Percentiles rank a stretch among this genome's conserved stretches.
These are phyloP conservation scores for Boletellus sp. DNA, from an alignment of 768 basidiomycete species.

Conservation along the genomic window DNA sequence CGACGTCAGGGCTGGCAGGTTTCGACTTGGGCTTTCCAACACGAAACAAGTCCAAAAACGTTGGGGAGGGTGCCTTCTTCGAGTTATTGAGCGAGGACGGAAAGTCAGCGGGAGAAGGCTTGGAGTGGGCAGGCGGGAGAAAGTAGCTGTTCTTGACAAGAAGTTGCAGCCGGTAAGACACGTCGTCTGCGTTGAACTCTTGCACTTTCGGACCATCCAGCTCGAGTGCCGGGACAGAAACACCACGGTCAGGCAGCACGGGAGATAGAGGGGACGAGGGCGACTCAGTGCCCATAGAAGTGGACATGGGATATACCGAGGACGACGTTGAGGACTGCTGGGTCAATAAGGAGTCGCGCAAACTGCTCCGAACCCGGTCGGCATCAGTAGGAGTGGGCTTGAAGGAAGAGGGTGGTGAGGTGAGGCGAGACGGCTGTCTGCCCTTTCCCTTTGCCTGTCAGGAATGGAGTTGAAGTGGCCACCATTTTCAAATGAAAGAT, in stretches of 20 bases:
- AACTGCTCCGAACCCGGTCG: constrained; percentile 49
- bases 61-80: constrained; percentile 45
- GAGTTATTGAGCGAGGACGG: constrained; percentile 33
- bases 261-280: constrained; percentile 60
- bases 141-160: constrained; percentile 88
- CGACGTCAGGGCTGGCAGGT: constrained; percentile 45
- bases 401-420: constrained; percentile 34
- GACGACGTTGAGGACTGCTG: constrained; percentile 68
- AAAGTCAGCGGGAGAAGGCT: constrained; percentile 69
- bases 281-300: constrained; percentile 63
- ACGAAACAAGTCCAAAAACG: constrained; percentile 70
- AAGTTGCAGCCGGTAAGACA: constrained; percentile 77
- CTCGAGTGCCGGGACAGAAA: constrained; percentile 45
- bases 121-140: constrained; percentile 82
- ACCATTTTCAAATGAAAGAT: constrained; percentile 8
- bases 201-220: constrained; percentile 48
- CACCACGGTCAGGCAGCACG: constrained; percentile 37
- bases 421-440: constrained; percentile 35
- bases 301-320: constrained; percentile 74
- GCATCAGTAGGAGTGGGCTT: constrained; percentile 24
- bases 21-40: constrained; percentile 66
- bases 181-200: constrained; percentile 68
- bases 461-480: constrained; percentile 13
- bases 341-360: constrained; percentile 54
- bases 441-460: constrained; percentile 33